Percentiles rank a stretch among this genome's conserved stretches.
Evolutionary conservation across 306 rosid species (phyloP).

Genomic region (Vigna mungo): DNA sequence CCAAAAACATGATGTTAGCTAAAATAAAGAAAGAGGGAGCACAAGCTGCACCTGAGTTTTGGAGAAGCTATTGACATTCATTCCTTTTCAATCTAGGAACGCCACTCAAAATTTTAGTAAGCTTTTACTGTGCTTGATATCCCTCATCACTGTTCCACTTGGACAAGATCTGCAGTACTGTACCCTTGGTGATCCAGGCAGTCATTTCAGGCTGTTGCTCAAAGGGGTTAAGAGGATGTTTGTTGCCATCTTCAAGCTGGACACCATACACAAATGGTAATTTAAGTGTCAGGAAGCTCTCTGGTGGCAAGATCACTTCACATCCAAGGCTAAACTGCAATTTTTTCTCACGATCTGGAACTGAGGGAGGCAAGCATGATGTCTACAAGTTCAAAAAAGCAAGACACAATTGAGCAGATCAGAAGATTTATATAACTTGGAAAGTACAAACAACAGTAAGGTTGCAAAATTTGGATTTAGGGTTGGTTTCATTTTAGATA

Average conservation of each 20-base stretch:
- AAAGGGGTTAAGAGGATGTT: slow-evolving; percentile 70
- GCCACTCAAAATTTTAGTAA: slow-evolving; percentile 39
- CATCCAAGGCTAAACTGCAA: slow-evolving; percentile 83
- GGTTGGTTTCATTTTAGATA: background rate
- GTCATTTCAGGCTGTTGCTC: slow-evolving; percentile 86
- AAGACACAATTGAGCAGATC: slow-evolving; percentile 6
- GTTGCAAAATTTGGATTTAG: slow-evolving; percentile 14
- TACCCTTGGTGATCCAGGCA: slow-evolving; percentile 89
- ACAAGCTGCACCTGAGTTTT: slow-evolving; percentile 51
- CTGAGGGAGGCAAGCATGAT: slow-evolving; percentile 71
- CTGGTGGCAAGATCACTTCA: slow-evolving; percentile 83
- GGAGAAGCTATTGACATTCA: slow-evolving; percentile 40
- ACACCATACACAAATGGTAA: slow-evolving; percentile 90
- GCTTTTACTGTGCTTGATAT: slow-evolving; percentile 53
- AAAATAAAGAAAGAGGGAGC: background rate
- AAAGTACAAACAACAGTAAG: slow-evolving; percentile 30
- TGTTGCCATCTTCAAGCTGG: slow-evolving; percentile 73
- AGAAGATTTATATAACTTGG: slow-evolving; percentile 6
- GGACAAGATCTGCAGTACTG: slow-evolving; percentile 72
- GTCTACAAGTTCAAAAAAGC: slow-evolving; percentile 58
- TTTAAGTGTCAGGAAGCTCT: slow-evolving; percentile 85
- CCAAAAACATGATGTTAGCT: slow-evolving; percentile 32
- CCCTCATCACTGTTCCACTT: slow-evolving; percentile 65
- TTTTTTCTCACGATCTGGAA: slow-evolving; percentile 70
- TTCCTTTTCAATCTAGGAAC: slow-evolving; percentile 39